Base-by-base conservation (phyloP, 352 stramenopile genomes). In the Phytopythium ostracodes region DNA sequence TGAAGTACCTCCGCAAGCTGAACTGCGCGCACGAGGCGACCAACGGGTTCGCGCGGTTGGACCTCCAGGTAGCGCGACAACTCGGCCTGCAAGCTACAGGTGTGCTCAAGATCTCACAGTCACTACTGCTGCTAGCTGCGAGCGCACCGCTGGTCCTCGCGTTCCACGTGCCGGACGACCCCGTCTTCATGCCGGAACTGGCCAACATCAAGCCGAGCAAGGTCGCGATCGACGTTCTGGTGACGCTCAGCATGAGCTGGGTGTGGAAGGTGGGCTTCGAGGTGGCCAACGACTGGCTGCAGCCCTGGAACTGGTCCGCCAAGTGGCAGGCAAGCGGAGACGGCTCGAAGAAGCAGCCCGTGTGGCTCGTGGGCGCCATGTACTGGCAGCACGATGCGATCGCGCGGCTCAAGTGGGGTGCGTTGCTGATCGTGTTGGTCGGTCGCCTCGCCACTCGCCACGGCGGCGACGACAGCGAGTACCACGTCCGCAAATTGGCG, bases 171-270 rank as follows among this genome's bases (percentile, higher is more conserved):
- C 59, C 75, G 2, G 51, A 47, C 20, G 70, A 79, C 38, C 20
- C 50, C 14, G 33, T 65, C 3, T 75, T 81, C 54, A 53, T 75
- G 62, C 72, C 71, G 1, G 4, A 40, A 2, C 72, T 54, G 20
- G 54, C 68, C 10, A 44, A 56, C 20, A n/a, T 52, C 14, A 70
- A 71, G 18, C 57, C 68, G 1, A 40, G 50, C 10, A 73, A 73
- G 53, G 5, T 36, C 0, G 29, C 53, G 7, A 59, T 68, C 3
- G 75, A 81, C n/a, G 29, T 81, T 9, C 66, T 75, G 6, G 75
- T 84, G 35, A 75, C 68, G 50, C 54, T 84, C 15, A 77, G 72
- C 4, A 84, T 84, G 75, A 84, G 65, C 59, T 84, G 75, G 75
- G 70, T 84, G 27, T 46, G 79, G 36, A 84, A 84, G 36, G 52